phyloP scores from a whole-genome alignment of 2,329 filamentous ascomycete genomes.

The Aspergillus latus region DNA sequence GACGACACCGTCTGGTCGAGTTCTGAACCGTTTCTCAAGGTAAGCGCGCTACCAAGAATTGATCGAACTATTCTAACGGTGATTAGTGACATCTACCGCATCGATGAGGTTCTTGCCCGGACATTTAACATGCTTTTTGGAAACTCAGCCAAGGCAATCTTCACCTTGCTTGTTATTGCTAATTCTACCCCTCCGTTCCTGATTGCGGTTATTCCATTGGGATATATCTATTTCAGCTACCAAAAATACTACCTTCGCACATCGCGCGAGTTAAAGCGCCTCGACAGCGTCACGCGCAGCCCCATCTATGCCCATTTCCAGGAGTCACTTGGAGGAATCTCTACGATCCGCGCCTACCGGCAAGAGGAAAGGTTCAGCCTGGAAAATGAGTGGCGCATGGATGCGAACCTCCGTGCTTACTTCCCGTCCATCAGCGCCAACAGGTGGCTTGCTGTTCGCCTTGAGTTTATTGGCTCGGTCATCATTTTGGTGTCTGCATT shows the following conservation, averaged over 20 bases:
- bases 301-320: conserved; percentile 99
- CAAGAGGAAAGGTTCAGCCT: conserved; percentile 83
- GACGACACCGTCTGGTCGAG: conserved; percentile 92
- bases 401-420: conserved; percentile 90
- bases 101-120: conserved; percentile 90
- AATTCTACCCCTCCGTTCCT: conserved; percentile 77
- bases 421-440: conserved; percentile 94
- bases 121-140: conserved; percentile 97
- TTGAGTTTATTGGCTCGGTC: conserved; percentile 92
- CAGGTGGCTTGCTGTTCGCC: conserved; percentile 88
- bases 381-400: conserved; percentile 97
- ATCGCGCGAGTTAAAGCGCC: conserved; percentile 90
- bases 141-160: conserved; percentile 71
- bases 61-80: neutral
- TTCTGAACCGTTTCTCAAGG: conserved; percentile 95
- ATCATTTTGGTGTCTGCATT: conserved; percentile 87
- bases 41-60: conserved; percentile 32
- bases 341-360: conserved; percentile 91
- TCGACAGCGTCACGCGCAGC: conserved; percentile 92
- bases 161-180: conserved; percentile 85
- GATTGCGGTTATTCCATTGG: conserved; percentile 76
- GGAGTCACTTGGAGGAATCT: conserved; percentile 89
- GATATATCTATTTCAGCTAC: conserved; percentile 81
- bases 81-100: conserved; percentile 56
- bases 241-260: conserved; percentile 96